These are phyloP conservation scores for Asterochloris sp. DNA, from an alignment of 139 green algal species.

Conservation along the genomic window DNA sequence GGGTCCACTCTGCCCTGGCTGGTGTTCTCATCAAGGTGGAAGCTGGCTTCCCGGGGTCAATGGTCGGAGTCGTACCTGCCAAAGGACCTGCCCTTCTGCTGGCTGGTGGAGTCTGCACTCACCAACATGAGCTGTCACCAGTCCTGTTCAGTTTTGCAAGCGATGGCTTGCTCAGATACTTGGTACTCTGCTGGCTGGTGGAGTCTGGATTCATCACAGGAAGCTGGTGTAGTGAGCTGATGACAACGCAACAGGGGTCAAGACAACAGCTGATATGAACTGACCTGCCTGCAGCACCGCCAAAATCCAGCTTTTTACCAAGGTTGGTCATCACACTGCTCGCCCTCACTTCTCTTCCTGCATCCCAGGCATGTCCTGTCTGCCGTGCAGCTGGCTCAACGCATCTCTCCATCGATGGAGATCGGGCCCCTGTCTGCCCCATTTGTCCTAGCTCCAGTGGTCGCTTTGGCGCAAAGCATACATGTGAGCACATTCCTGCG, in stretches of 20 bases:
- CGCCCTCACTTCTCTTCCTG: neutral
- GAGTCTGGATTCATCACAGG: too few species aligned
- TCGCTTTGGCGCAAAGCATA: constrained; percentile 39
- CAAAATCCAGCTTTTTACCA: too few species aligned
- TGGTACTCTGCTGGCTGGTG: too few species aligned
- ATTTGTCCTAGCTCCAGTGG: constrained; percentile 37
- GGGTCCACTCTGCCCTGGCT: too few species aligned
- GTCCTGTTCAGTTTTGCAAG: too few species aligned
- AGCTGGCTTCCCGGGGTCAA: neutral
- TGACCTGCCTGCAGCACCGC: too few species aligned
- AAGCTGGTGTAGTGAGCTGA: too few species aligned
- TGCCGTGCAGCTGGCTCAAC: constrained; percentile 26
- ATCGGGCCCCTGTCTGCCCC: constrained; percentile 38
- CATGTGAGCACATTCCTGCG: neutral
- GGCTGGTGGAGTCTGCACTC: too few species aligned
- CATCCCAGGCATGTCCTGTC: neutral
- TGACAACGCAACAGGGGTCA: too few species aligned
- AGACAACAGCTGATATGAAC: too few species aligned
- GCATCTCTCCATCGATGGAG: constrained; percentile 26
- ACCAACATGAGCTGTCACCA: too few species aligned
- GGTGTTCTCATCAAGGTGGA: neutral
- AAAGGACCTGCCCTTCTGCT: neutral
- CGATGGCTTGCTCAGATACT: too few species aligned
- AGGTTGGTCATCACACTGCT: neutral
- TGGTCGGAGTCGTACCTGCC: neutral